These are phyloP conservation scores for Physcomitrellopsis africana DNA, from an alignment of 225 moss, liverwort and hornwort species.

Conservation along the genomic window DNA sequence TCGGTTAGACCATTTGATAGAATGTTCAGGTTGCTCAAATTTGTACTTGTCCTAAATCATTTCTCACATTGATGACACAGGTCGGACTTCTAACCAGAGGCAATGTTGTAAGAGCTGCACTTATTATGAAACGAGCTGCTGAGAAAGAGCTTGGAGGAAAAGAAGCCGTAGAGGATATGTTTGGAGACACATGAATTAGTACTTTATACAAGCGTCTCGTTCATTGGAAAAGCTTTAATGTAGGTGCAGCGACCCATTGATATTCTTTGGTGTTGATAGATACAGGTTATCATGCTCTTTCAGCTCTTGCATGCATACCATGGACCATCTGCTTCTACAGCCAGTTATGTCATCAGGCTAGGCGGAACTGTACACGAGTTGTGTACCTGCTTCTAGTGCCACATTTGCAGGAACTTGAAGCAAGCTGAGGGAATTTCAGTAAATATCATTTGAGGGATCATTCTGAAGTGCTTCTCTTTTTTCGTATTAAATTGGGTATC, in stretches of 20 bases:
- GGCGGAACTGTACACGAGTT: slow-evolving; percentile 6
- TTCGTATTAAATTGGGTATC: not conserved
- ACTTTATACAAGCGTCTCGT: not conserved
- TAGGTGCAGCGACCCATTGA: slow-evolving; percentile 28
- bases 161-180: slow-evolving; percentile 33
- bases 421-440: not conserved
- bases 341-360: slow-evolving; percentile 15
- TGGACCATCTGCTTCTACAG: not conserved
- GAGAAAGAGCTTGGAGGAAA: slow-evolving; percentile 34
- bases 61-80: slow-evolving; percentile 21
- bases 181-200: slow-evolving; percentile 21
- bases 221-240: slow-evolving; percentile 7
- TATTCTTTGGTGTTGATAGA: slow-evolving; percentile 14
- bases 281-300: slow-evolving; percentile 16
- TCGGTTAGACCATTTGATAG: not conserved
- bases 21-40: not conserved
- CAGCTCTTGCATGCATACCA: slow-evolving; percentile 6
- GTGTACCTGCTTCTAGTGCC: not conserved
- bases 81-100: slow-evolving; percentile 89
- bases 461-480: not conserved
- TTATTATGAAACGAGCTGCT: slow-evolving; percentile 59
- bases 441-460: not conserved
- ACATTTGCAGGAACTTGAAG: slow-evolving; percentile 6
- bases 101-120: slow-evolving; percentile 88
- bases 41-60: not conserved